Evolutionary conservation across 352 stramenopile species (phyloP).

Genomic region (Aphanomyces cochlioides): DNA sequence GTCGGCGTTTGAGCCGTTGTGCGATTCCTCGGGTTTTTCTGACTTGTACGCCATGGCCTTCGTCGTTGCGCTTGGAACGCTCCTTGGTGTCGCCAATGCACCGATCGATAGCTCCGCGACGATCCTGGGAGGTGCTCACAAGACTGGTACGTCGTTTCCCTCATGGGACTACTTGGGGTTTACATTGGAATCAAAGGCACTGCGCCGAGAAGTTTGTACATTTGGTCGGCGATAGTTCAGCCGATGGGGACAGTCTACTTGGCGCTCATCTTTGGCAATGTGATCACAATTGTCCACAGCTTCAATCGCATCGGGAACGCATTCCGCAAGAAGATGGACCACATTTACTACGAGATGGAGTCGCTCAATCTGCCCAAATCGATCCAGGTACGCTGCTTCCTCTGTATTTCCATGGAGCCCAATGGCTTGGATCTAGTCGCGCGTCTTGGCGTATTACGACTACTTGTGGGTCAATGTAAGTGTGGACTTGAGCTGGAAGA

Average conservation of each 20-base stretch:
- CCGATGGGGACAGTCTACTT: conserved; percentile 46
- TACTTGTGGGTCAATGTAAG: conserved; percentile 66
- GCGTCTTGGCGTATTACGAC: conserved; percentile 63
- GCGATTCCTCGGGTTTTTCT: conserved; percentile 38
- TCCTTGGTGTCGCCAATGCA: conserved; percentile 48
- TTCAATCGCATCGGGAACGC: conserved; percentile 59
- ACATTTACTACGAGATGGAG: conserved; percentile 65
- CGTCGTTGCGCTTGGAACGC: conserved; percentile 49
- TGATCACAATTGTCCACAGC: conserved; percentile 60
- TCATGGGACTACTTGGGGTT: too few relatives aligned
- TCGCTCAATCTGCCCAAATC: conserved; percentile 49
- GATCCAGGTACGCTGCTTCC: conserved; percentile 39
- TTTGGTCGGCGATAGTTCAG: conserved; percentile 47
- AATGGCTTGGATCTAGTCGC: conserved; percentile 28
- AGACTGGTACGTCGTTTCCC: background rate
- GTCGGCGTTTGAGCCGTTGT: conserved; percentile 36
- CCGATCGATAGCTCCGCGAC: conserved; percentile 46
- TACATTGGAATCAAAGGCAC: background rate
- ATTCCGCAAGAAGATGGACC: conserved; percentile 71
- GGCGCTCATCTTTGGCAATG: conserved; percentile 51
- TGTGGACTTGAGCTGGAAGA: conserved; percentile 4
- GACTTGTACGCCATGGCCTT: conserved; percentile 56
- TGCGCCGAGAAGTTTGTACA: conserved; percentile 33
- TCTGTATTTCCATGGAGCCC: background rate
- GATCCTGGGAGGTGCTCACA: conserved; percentile 52